These are phyloP conservation scores for Candida gorgasii DNA, from an alignment of 805 yeast genomes.

Conservation along the genomic window DNA sequence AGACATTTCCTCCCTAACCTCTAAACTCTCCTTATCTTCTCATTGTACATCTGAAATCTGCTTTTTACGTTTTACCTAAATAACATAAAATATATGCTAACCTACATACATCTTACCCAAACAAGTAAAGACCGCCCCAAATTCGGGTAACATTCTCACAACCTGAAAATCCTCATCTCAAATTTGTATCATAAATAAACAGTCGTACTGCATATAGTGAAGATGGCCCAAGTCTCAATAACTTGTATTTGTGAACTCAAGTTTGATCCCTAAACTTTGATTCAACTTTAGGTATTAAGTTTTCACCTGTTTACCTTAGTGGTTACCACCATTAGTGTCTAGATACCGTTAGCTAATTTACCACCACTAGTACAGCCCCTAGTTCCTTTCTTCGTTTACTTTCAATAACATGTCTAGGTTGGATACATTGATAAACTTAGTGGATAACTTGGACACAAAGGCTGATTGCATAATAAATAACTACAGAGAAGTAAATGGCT, in stretches of 20 bases:
- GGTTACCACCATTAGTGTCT: neutral
- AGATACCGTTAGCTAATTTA: too few relatives aligned
- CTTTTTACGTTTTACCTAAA: neutral
- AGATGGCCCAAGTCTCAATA: conserved; percentile 1
- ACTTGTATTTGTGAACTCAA: conserved; percentile 1
- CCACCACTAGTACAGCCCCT: too few relatives aligned
- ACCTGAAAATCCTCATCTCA: conserved; percentile 5
- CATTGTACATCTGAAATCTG: too few relatives aligned
- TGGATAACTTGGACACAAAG: conserved; percentile 30
- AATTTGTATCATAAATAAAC: conserved; percentile 7
- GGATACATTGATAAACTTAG: conserved; percentile 30
- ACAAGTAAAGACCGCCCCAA: neutral
- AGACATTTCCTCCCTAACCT: too few relatives aligned
- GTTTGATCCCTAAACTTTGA: neutral
- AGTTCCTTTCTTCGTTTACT: neutral
- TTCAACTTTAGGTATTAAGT: neutral
- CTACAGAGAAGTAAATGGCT: conserved; percentile 24
- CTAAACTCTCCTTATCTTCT: too few relatives aligned
- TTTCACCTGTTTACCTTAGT: neutral
- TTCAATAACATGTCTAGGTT: conserved; percentile 18
- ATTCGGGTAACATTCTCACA: conserved; percentile 1
- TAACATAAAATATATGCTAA: neutral
- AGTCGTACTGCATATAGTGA: conserved; percentile 1
- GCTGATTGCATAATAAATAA: conserved; percentile 25
- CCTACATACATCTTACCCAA: neutral